Conservation (phyloP, 1,284 basidiomycete species). For the Coniferiporia weirii region DNA sequence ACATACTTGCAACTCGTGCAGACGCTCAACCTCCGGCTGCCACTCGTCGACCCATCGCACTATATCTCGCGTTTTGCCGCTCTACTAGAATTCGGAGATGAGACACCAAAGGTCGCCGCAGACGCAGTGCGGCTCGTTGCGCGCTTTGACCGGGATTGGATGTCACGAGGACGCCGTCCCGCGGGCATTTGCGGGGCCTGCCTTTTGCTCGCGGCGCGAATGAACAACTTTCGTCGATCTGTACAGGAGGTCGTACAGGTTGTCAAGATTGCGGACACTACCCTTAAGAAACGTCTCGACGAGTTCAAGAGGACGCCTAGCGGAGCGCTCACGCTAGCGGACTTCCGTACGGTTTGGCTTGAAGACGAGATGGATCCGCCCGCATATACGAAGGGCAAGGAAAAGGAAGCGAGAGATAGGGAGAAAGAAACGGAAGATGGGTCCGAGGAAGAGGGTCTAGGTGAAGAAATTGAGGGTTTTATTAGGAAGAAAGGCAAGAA, state of each 20-base stretch:
- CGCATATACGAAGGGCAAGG: slow-evolving; percentile 73
- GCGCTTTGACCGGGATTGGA: slow-evolving; percentile 97
- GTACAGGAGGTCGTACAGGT: slow-evolving; percentile 97
- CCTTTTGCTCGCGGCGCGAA: slow-evolving; percentile 90
- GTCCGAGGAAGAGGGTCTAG: slow-evolving; percentile 23
- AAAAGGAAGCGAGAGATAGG: slow-evolving; percentile 60
- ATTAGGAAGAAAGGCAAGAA: slow-evolving; percentile 25
- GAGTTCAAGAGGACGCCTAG: slow-evolving; percentile 92
- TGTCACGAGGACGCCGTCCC: slow-evolving; percentile 90
- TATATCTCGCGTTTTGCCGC: slow-evolving; percentile 96
- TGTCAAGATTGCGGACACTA: slow-evolving; percentile 96
- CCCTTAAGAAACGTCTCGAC: slow-evolving; percentile 89
- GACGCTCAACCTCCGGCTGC: slow-evolving; percentile 82
- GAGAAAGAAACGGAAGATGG: slow-evolving; percentile 31
- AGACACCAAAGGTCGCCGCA: slow-evolving; percentile 86
- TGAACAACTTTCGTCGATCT: slow-evolving; percentile 95
- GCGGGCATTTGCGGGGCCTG: slow-evolving; percentile 98
- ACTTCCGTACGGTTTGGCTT: slow-evolving; percentile 90
- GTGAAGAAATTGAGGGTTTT: slow-evolving; percentile 25
- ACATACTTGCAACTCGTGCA: slow-evolving; percentile 94
- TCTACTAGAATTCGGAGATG: slow-evolving; percentile 95
- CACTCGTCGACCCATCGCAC: slow-evolving; percentile 93
- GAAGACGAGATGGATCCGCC: slow-evolving; percentile 91
- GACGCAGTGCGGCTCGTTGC: slow-evolving; percentile 93
- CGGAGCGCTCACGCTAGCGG: slow-evolving; percentile 80